Base-by-base conservation (phyloP, 176 grass and related monocot genomes). In the Zoysia japonica region DNA sequence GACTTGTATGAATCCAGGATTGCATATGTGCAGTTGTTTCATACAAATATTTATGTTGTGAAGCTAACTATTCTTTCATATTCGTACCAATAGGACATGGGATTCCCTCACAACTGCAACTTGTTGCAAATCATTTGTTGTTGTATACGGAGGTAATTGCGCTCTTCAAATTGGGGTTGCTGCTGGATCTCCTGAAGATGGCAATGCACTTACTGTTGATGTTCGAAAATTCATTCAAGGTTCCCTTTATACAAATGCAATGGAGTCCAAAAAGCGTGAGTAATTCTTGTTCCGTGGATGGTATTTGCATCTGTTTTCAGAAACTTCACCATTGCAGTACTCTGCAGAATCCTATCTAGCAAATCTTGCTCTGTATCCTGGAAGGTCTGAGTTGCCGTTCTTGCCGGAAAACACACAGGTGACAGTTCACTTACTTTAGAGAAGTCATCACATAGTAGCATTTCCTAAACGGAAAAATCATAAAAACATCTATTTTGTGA, bases 341-440 rank as follows among this genome's bases (percentile, higher is more conserved):
- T 79, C 77, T 83, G 76, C 87, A 97, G 94, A 98, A 89, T 94
- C 77, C 57, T 98, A 94, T 76, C 80, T 98, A 74, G 92, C 95
- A 87, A 94, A 98, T 71, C 88, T 94, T 61, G 78, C 86, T 78
- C 54, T 98, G 28, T 98, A 94, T 80, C 92, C 95, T 62, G 92
- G 92, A 72, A 90, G 83, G 54, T 83, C 88, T 40, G 89, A 92
- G 79, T 39, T 98, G 35, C 81, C 95, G 10, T 98, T 98, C 84
- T 90, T 98, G 36, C 95, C 95, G 28, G 57, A 70, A 60, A 92
- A 89, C 71, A 98, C 92, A 17, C 95, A 97, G 91, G 94, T 97
- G 41, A 68, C 40, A 37, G 17, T 54, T 70, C 10, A 37, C 79
- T 78, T 62, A 35, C 75, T 87, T 70, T 61, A 41, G 4, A 69